These are phyloP conservation scores for Ophiocordyceps camponoti-floridani DNA, from an alignment of 2,329 filamentous ascomycete genomes.

Conservation along the genomic window DNA sequence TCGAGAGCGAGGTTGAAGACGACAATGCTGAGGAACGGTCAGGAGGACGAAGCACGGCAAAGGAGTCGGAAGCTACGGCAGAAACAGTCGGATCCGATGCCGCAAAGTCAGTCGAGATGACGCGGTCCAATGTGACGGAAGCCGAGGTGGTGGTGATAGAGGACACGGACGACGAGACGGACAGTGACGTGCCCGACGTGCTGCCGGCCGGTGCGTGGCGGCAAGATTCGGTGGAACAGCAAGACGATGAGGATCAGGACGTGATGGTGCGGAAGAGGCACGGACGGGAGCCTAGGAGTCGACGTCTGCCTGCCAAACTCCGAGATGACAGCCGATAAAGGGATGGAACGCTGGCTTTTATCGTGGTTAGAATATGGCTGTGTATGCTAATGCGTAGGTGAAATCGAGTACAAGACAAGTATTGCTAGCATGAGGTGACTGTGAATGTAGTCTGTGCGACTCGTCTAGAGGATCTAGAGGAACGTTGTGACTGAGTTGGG, in stretches of 20 bases:
- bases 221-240: background rate
- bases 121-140: background rate
- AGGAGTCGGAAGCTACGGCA: conserved; percentile 12
- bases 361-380: too few species aligned
- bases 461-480: too few species aligned
- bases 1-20: background rate
- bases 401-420: too few species aligned
- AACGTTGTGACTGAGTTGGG: too few species aligned
- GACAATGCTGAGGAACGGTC: background rate
- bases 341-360: too few species aligned
- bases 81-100: background rate
- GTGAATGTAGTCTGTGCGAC: too few species aligned
- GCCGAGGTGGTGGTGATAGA: conserved; percentile 8
- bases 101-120: background rate
- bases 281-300: conserved; percentile 11
- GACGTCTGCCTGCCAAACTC: conserved; percentile 17
- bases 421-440: too few species aligned
- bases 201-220: background rate
- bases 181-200: background rate
- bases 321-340: conserved; percentile 10
- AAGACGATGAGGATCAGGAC: conserved; percentile 13
- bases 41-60: conserved; percentile 15
- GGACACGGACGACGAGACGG: conserved; percentile 10
- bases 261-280: conserved; percentile 10
- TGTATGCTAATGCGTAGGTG: too few species aligned